Conservation (phyloP, 2,329 filamentous ascomycete species). For the Nothopassalora personata region DNA sequence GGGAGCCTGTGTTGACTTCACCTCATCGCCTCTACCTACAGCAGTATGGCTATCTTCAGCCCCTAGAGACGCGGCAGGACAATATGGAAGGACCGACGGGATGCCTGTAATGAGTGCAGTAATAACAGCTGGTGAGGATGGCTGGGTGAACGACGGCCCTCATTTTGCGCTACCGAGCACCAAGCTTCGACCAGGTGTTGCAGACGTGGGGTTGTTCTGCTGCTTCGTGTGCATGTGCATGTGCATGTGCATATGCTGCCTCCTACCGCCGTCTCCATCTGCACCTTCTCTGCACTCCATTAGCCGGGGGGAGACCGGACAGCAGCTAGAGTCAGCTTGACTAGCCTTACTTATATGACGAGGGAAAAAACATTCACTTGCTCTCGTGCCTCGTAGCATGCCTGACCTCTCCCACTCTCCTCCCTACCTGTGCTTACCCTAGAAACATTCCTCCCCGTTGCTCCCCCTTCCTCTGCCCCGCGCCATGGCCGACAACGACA, state of each 20-base stretch:
- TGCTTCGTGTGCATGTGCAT: background rate
- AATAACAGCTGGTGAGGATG: background rate
- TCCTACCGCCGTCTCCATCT: background rate
- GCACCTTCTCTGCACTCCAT: background rate
- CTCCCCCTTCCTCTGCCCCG: background rate
- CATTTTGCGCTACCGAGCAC: background rate
- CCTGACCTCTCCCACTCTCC: background rate
- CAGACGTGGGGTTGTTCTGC: background rate
- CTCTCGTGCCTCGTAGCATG: background rate
- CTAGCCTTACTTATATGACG: background rate
- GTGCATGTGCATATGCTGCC: background rate
- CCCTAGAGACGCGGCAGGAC: background rate
- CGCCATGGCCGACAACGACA: constrained; percentile 24
- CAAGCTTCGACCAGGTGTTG: background rate
- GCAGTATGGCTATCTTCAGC: background rate
- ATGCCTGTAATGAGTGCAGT: background rate
- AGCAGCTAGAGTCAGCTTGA: background rate
- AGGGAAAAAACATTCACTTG: background rate
- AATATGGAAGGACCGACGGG: background rate
- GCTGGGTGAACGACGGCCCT: background rate
- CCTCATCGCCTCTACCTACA: background rate
- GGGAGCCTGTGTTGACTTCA: background rate
- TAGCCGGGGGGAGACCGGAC: background rate
- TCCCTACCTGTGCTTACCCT: background rate
- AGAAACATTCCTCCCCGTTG: background rate